Evolutionary conservation across 2,329 filamentous ascomycete species (phyloP), one percentile per base, ranked within the genome.

Genomic region (Diaporthe helianthi): DNA sequence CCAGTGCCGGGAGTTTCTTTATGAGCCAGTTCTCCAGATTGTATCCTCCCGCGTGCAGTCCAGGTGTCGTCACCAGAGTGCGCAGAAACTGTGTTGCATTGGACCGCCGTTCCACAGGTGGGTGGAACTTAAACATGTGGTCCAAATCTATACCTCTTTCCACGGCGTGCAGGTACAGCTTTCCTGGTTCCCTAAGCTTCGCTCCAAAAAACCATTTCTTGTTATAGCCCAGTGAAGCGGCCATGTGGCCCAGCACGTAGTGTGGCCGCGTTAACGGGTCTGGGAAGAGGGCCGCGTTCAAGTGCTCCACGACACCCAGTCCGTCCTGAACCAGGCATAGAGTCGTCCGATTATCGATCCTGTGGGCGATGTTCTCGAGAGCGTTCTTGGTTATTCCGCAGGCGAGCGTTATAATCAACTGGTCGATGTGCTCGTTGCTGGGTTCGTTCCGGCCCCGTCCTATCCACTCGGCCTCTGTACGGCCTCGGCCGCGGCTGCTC

Each of bases 271-370:
- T 83, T 0, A 80, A 77, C 0, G 87, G 83, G 71, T 94, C 86
- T 0, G 87, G 85, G 73, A 97, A 98, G 33, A 97, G 78, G 13
- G 85, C 79, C 41, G 85, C 80, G 74, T 93, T 93, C 49, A 98
- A 85, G 60, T 90, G 86, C 60, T 98, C 94, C n/a, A 93, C 84
- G 1, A 93, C 83, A 0, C 96, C 95, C 79, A 98, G 87, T 1
- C 71, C 79, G 26, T 76, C 73, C 69, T 80, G 78, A 8, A 80
- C 26, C 13, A 80, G 75, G 51, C 77, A 79, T 41, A 80, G 74
- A 1, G 77, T 77, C 19, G 79, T 78, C 31, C 74, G 73, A 33
- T 76, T 73, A 68, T 79, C 75, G 54, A 80, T 76, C 44, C 78
- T 73, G 65, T 78, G 74, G 9, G 26, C 38, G 13, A 80, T 73